Conservation (phyloP, 148 eudicot species). For the Gaultheria prostrata region DNA sequence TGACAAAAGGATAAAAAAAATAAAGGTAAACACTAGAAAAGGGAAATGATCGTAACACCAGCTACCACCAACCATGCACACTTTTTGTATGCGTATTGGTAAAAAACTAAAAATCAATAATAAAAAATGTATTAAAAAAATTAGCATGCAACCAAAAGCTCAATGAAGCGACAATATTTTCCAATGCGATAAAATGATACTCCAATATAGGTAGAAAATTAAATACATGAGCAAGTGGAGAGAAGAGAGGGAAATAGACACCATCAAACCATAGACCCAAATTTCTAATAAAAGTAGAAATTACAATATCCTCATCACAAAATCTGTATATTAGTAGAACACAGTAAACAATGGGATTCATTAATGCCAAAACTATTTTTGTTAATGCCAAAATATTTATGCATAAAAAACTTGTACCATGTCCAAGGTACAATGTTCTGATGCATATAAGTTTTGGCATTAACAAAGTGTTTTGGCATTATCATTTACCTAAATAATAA, state of each 20-base stretch:
- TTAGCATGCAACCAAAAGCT: not conserved
- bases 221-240: not conserved
- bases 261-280: not conserved
- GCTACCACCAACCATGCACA: not conserved
- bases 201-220: not conserved
- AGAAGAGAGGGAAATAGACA: not conserved
- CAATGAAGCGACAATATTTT: slow-evolving; percentile 1
- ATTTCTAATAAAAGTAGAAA: not conserved
- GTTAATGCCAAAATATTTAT: too few relatives aligned
- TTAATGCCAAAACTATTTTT: too few relatives aligned
- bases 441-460: too few relatives aligned
- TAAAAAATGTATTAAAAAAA: not conserved
- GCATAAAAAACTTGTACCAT: too few relatives aligned
- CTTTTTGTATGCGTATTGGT: not conserved
- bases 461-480: too few relatives aligned
- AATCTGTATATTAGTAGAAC: not conserved
- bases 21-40: slow-evolving; percentile 10
- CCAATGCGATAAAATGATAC: not conserved
- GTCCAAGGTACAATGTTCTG: too few relatives aligned
- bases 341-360: too few relatives aligned
- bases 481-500: not conserved
- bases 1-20: slow-evolving; percentile 33
- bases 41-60: not conserved
- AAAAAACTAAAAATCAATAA: not conserved
- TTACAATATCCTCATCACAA: not conserved